These are phyloP conservation scores for Kwoniella newhampshirensis DNA, from an alignment of 768 basidiomycete genomes.

Conservation along the genomic window DNA sequence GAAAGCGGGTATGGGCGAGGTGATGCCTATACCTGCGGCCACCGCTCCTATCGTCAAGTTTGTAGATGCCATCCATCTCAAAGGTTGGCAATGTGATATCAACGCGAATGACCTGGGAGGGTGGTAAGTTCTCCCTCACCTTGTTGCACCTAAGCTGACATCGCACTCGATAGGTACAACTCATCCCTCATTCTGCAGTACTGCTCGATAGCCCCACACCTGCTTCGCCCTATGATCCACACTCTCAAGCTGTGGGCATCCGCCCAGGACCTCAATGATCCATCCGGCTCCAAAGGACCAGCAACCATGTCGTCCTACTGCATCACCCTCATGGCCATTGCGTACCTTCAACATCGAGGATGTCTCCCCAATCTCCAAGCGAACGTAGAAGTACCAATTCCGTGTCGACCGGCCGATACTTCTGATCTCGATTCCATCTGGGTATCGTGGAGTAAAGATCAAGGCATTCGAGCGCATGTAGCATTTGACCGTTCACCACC, in stretches of 20 bases:
- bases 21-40: conserved; percentile 36
- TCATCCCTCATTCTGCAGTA: conserved; percentile 47
- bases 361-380: conserved; percentile 49
- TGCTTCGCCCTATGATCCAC: conserved; percentile 50
- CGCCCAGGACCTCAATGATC: conserved; percentile 44
- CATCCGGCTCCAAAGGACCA: conserved; percentile 41
- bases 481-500: conserved; percentile 27
- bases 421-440: conserved; percentile 38
- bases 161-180: conserved; percentile 38
- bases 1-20: conserved; percentile 20
- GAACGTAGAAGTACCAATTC: conserved; percentile 21
- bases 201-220: conserved; percentile 43
- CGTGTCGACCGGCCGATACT: conserved; percentile 16
- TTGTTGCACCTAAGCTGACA: not conserved
- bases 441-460: conserved; percentile 41
- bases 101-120: conserved; percentile 52
- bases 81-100: conserved; percentile 36
- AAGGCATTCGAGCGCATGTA: conserved; percentile 37
- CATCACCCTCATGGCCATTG: conserved; percentile 48
- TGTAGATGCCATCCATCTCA: conserved; percentile 20
- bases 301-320: conserved; percentile 50
- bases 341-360: conserved; percentile 46
- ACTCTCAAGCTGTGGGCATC: conserved; percentile 48
- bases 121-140: conserved; percentile 27
- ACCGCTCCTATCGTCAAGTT: conserved; percentile 50